These are phyloP conservation scores for Arctium minus DNA, from an alignment of 129 eudicot genomes.

Conservation along the genomic window DNA sequence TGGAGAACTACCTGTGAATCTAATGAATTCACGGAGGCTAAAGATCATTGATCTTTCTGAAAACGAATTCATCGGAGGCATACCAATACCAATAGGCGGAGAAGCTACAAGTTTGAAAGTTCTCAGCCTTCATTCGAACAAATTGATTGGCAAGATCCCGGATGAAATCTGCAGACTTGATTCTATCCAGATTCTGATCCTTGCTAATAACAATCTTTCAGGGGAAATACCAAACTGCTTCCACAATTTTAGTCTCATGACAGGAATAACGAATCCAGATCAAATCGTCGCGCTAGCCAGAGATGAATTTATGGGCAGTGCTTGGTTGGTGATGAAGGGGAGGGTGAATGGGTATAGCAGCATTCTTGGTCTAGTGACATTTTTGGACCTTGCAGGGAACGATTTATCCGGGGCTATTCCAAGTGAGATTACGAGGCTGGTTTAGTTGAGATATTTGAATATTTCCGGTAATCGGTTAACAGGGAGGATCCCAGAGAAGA, in stretches of 20 bases:
- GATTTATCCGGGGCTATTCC: conserved; percentile 32
- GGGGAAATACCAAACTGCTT: conserved; percentile 41
- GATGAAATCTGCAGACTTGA: conserved; percentile 34
- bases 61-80: conserved; percentile 29
- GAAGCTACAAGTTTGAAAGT: conserved; percentile 4
- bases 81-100: conserved; percentile 23
- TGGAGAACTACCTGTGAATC: conserved; percentile 22
- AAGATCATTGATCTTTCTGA: conserved; percentile 26
- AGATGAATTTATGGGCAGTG: conserved; percentile 16
- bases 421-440: conserved; percentile 19
- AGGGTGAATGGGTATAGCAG: conserved; percentile 18
- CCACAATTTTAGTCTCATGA: conserved; percentile 32
- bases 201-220: conserved; percentile 37
- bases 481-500: conserved; percentile 32
- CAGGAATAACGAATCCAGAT: background rate
- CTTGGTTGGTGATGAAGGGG: conserved; percentile 25
- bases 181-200: conserved; percentile 37
- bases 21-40: conserved; percentile 25
- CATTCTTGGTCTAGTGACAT: conserved; percentile 15
- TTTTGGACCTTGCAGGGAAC: conserved; percentile 36
- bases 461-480: conserved; percentile 31
- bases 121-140: conserved; percentile 34
- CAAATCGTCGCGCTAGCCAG: background rate
- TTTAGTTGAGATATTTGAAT: conserved; percentile 24
- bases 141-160: conserved; percentile 31